These are phyloP conservation scores for Colletotrichum sublineola DNA, from an alignment of 2,329 filamentous ascomycete genomes.

Conservation along the genomic window DNA sequence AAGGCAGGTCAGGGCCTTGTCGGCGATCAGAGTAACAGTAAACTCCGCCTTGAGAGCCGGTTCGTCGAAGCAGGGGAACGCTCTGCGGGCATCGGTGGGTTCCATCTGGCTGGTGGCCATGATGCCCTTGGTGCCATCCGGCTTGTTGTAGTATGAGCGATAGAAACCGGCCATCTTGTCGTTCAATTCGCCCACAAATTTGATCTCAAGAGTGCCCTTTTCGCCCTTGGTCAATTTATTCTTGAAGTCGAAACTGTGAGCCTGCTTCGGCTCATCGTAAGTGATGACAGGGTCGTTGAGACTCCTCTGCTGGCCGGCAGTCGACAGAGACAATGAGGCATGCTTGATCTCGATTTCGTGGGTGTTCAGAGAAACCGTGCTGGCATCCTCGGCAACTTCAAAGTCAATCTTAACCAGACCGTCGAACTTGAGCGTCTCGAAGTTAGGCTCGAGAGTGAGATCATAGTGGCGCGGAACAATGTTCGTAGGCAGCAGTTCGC, in stretches of 20 bases:
- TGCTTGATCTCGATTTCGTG: slow-evolving; percentile 88
- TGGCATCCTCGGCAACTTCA: slow-evolving; percentile 86
- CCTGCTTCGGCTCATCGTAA: slow-evolving; percentile 84
- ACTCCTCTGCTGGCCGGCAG: slow-evolving; percentile 61
- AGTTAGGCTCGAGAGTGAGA: slow-evolving; percentile 90
- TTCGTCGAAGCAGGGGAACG: slow-evolving; percentile 97
- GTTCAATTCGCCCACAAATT: slow-evolving; percentile 84
- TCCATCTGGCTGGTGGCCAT: slow-evolving; percentile 97
- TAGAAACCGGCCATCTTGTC: slow-evolving; percentile 99
- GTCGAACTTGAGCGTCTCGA: slow-evolving; percentile 88
- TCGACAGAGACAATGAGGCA: slow-evolving; percentile 50
- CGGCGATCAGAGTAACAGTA: slow-evolving; percentile 89
- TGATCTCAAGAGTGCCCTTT: slow-evolving; percentile 74
- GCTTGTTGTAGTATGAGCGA: slow-evolving; percentile 89
- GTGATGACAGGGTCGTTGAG: slow-evolving; percentile 71
- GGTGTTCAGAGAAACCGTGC: slow-evolving; percentile 88
- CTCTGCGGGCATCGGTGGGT: slow-evolving; percentile 90
- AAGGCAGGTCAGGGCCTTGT: slow-evolving; percentile 90
- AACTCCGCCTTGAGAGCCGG: slow-evolving; percentile 94
- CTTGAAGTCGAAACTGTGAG: slow-evolving; percentile 83
- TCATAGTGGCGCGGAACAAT: slow-evolving; percentile 94
- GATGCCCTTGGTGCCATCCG: slow-evolving; percentile 82
- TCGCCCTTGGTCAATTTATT: slow-evolving; percentile 79
- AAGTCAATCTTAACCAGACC: slow-evolving; percentile 89
- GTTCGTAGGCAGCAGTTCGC: slow-evolving; percentile 91